phyloP scores from a whole-genome alignment of 169 alveolate genomes.

The Eimeria falciformis region DNA sequence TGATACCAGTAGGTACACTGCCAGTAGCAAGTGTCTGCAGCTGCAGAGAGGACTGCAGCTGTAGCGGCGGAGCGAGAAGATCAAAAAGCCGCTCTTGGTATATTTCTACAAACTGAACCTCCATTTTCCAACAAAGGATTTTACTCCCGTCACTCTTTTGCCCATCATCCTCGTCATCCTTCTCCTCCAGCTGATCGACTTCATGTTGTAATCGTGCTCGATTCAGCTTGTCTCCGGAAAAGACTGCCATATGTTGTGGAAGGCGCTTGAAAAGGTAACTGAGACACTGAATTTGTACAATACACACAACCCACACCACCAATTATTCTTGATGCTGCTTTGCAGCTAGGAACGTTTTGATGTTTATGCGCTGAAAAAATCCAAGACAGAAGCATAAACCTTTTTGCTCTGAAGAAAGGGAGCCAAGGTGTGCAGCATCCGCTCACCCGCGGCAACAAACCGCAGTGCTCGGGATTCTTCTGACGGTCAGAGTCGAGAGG shows the following conservation, averaged over 20 bases:
- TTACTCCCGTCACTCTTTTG: not conserved
- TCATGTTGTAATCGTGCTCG: not conserved
- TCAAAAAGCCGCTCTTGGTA: slow-evolving; percentile 61
- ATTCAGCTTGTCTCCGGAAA: not conserved
- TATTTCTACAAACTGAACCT: slow-evolving; percentile 61
- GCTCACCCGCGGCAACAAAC: slow-evolving; percentile 47
- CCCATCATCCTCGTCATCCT: slow-evolving; percentile 4
- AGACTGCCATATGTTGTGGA: not conserved
- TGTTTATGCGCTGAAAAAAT: too few relatives aligned
- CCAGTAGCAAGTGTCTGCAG: not conserved
- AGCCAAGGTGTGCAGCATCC: too few relatives aligned
- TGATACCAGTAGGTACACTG: not conserved
- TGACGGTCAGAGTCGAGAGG: slow-evolving; percentile 4
- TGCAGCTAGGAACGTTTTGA: too few relatives aligned
- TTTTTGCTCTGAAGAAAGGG: too few relatives aligned
- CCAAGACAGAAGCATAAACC: too few relatives aligned
- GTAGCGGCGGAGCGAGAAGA: not conserved
- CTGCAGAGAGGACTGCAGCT: not conserved
- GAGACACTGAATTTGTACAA: not conserved
- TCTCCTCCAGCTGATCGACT: not conserved
- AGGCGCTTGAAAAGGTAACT: not conserved
- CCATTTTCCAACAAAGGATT: slow-evolving; percentile 23
- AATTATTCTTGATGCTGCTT: too few relatives aligned
- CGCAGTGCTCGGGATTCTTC: slow-evolving; percentile 2
- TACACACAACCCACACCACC: too few relatives aligned